phyloP scores from a whole-genome alignment of 257 asterid species.

The Nicotiana tabacum region DNA sequence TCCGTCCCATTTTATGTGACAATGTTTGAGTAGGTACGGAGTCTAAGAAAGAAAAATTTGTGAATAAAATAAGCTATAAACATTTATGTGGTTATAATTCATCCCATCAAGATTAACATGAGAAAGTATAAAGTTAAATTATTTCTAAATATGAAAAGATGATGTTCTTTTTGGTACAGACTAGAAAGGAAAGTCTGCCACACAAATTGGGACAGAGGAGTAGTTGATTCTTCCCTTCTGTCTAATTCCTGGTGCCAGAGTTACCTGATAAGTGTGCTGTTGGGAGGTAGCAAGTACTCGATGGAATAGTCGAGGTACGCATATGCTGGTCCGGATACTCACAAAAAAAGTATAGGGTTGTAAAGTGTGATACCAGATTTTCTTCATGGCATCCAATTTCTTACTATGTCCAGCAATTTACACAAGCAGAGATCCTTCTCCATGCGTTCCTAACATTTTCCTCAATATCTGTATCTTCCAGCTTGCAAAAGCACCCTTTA shows the following conservation, averaged over 20 bases:
- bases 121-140: too few species aligned
- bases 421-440: background rate
- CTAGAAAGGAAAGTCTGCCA: too few species aligned
- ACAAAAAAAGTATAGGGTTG: background rate
- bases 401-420: background rate
- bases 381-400: background rate
- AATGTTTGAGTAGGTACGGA: too few species aligned
- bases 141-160: too few species aligned
- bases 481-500: background rate
- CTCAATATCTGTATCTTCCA: background rate
- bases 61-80: too few species aligned
- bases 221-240: background rate
- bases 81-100: too few species aligned
- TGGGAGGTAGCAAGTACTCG: background rate
- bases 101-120: too few species aligned
- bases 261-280: background rate
- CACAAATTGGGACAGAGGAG: too few species aligned
- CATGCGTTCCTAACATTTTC: background rate
- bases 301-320: background rate
- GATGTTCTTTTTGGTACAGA: too few species aligned
- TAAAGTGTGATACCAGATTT: background rate
- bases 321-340: background rate
- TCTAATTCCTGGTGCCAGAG: background rate
- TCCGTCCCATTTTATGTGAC: too few species aligned
- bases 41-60: too few species aligned